These are phyloP conservation scores for Pyrenophora tritici-repentis DNA, from an alignment of 2,329 filamentous ascomycete species.

Conservation along the genomic window DNA sequence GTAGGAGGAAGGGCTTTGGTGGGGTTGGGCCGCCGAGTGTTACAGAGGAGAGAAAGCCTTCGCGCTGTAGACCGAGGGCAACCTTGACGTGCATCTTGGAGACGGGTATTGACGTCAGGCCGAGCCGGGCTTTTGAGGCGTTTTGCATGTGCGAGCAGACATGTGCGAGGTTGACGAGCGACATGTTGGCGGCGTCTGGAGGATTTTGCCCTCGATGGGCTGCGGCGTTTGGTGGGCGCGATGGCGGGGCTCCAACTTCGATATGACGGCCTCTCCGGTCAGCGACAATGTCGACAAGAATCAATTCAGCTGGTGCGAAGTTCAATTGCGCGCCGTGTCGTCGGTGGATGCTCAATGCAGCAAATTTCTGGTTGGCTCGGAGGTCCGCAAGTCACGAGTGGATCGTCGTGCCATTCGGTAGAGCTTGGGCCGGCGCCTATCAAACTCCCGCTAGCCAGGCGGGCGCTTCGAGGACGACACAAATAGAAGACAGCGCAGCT, in stretches of 20 bases:
- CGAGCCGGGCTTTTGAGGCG: slow-evolving; percentile 79
- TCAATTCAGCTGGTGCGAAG: slow-evolving; percentile 14
- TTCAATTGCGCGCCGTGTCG: slow-evolving; percentile 32
- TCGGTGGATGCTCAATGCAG: slow-evolving; percentile 20
- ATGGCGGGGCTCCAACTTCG: slow-evolving; percentile 1
- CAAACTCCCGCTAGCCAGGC: slow-evolving; percentile 22
- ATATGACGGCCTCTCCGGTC: background rate
- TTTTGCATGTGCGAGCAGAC: slow-evolving; percentile 93
- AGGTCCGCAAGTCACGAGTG: slow-evolving; percentile 36
- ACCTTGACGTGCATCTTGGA: slow-evolving; percentile 80
- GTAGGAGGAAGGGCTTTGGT: slow-evolving; percentile 42
- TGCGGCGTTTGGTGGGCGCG: slow-evolving; percentile 17
- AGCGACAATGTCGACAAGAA: slow-evolving; percentile 4
- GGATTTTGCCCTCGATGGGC: slow-evolving; percentile 38
- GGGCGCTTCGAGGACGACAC: slow-evolving; percentile 44
- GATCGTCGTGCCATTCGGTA: slow-evolving; percentile 19
- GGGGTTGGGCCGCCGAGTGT: slow-evolving; percentile 71
- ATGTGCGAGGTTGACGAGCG: slow-evolving; percentile 74
- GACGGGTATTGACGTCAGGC: slow-evolving; percentile 80
- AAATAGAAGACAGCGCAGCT: slow-evolving; percentile 38
- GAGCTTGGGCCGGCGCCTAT: slow-evolving; percentile 26
- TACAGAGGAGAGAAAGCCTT: slow-evolving; percentile 80
- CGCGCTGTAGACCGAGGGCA: slow-evolving; percentile 76
- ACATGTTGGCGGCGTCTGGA: slow-evolving; percentile 57
- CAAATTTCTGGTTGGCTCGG: slow-evolving; percentile 40